A percentile compares a stretch with the other conserved stretches of the same genome.
These are phyloP conservation scores for Backusella morwellensis DNA, from an alignment of 192 early-diverging fungal species.

Conservation along the genomic window DNA sequence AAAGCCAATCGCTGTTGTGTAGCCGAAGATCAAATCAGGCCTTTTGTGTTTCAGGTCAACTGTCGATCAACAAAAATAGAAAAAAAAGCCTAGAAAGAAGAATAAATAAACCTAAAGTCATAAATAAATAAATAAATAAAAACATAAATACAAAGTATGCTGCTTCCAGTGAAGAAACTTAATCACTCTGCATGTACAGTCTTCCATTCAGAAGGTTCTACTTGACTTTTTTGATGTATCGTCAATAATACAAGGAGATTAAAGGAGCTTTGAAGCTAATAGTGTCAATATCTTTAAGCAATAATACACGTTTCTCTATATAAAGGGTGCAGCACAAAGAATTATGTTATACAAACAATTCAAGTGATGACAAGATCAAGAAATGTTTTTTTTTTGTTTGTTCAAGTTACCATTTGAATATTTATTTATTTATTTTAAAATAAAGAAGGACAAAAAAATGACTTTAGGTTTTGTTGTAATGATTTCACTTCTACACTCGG, in stretches of 20 bases:
- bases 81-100: background rate
- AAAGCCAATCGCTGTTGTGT: constrained; percentile 1
- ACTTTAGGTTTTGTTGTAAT: background rate
- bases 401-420: background rate
- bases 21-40: background rate
- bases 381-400: background rate
- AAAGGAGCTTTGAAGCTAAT: background rate
- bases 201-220: background rate
- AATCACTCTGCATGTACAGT: constrained; percentile 1
- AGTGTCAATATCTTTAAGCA: background rate
- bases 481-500: background rate
- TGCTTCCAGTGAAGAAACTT: constrained; percentile 1
- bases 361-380: background rate
- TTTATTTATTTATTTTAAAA: background rate
- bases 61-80: background rate
- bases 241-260: background rate
- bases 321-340: background rate
- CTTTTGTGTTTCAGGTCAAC: constrained; percentile 4
- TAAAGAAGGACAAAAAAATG: background rate
- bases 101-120: background rate
- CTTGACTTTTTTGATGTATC: background rate
- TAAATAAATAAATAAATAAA: background rate
- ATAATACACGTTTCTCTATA: background rate
- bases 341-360: background rate
- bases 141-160: background rate